These are phyloP conservation scores for Aspergillus fischeri DNA, from an alignment of 2,329 filamentous ascomycete genomes.

Conservation along the genomic window DNA sequence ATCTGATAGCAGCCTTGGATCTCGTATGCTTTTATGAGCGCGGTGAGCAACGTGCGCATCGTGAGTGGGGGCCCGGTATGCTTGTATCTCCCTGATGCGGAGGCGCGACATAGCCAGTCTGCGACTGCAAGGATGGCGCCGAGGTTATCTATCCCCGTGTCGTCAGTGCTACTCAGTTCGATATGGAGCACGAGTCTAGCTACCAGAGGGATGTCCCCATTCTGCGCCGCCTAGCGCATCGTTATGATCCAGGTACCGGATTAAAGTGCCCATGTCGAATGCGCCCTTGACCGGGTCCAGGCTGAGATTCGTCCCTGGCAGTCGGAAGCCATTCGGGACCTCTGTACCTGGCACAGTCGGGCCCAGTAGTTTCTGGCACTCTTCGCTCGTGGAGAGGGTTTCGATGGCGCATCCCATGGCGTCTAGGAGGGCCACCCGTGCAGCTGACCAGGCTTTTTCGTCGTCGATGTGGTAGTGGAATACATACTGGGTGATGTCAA, in stretches of 20 bases:
- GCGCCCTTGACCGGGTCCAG: conserved; percentile 38
- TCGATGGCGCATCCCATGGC: conserved; percentile 25
- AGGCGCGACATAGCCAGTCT: conserved; percentile 28
- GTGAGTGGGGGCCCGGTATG: conserved; percentile 25
- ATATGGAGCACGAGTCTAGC: background rate
- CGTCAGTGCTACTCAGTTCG: background rate
- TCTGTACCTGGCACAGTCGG: conserved; percentile 12
- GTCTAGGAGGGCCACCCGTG: conserved; percentile 22
- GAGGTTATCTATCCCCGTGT: conserved; percentile 34
- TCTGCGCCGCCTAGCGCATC: conserved; percentile 40
- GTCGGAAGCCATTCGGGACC: conserved; percentile 29
- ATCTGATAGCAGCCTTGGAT: conserved; percentile 40
- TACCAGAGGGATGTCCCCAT: conserved; percentile 42
- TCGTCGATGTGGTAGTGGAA: conserved; percentile 15
- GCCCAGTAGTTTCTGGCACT: conserved; percentile 16
- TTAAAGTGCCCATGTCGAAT: conserved; percentile 37
- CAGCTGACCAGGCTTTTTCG: conserved; percentile 15
- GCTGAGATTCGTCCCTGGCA: conserved; percentile 36
- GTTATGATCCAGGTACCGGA: conserved; percentile 42
- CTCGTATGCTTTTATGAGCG: conserved; percentile 41
- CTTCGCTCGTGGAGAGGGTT: conserved; percentile 16
- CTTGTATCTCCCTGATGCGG: background rate
- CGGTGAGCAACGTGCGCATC: conserved; percentile 28
- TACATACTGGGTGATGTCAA: conserved; percentile 20
- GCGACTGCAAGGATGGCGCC: conserved; percentile 34